Conservation (phyloP, 2,329 filamentous ascomycete genomes). For the Venturia effusa region DNA sequence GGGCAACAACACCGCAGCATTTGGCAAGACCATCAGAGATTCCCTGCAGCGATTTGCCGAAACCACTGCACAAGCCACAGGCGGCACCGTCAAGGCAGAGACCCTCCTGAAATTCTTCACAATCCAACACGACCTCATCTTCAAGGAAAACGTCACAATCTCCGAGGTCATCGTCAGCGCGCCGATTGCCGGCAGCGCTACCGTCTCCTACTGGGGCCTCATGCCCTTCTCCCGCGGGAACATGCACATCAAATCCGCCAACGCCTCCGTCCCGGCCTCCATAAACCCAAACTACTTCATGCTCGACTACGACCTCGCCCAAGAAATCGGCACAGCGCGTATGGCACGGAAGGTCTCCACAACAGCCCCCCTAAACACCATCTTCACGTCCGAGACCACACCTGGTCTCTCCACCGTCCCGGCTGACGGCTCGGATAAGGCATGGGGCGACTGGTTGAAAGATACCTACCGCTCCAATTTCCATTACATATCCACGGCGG, state of each 20-base stretch:
- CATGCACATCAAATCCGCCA: constrained; percentile 18
- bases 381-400: not conserved
- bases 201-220: constrained; percentile 10
- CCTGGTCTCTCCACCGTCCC: not conserved
- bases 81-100: not conserved
- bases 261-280: not conserved
- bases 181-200: not conserved
- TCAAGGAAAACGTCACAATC: not conserved
- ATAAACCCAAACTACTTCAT: constrained; percentile 10
- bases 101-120: not conserved
- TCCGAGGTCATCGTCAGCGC: constrained; percentile 5
- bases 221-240: constrained; percentile 25
- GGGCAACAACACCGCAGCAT: not conserved
- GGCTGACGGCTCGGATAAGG: not conserved
- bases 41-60: not conserved
- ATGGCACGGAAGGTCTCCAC: not conserved
- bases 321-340: not conserved
- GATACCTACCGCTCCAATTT: not conserved
- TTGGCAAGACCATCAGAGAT: not conserved
- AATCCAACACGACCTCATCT: not conserved
- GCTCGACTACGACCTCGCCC: not conserved
- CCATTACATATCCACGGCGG: constrained; percentile 17
- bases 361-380: not conserved
- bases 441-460: not conserved
- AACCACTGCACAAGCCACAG: not conserved